phyloP scores from a whole-genome alignment of 2,329 filamentous ascomycete genomes.

The Zalaria obscura region DNA sequence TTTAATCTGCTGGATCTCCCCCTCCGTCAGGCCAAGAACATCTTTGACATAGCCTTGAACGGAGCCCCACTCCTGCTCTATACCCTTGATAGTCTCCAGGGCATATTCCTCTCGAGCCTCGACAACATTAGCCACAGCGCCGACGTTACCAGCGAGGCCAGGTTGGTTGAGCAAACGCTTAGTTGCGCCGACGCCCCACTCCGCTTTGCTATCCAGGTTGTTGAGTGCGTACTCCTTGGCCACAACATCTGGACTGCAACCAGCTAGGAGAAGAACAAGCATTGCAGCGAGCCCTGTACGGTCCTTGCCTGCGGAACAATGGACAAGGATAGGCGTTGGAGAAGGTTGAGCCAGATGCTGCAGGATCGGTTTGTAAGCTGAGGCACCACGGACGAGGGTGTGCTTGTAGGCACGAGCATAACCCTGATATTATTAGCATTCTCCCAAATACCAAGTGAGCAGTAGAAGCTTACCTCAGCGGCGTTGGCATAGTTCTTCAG shows the following conservation, averaged over 20 bases:
- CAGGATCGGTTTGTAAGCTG: slow-evolving; percentile 42
- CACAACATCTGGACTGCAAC: slow-evolving; percentile 40
- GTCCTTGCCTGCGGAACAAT: slow-evolving; percentile 62
- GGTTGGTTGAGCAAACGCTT: slow-evolving; percentile 27
- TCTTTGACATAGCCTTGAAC: slow-evolving; percentile 38
- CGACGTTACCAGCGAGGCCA: slow-evolving; percentile 21
- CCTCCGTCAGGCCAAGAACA: background rate
- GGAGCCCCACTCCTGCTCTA: slow-evolving; percentile 44
- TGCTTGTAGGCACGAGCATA: slow-evolving; percentile 45
- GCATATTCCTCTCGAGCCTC: slow-evolving; percentile 30
- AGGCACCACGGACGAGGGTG: slow-evolving; percentile 39
- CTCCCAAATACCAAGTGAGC: background rate
- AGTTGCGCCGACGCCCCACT: slow-evolving; percentile 24
- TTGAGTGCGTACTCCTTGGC: slow-evolving; percentile 48
- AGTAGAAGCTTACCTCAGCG: background rate
- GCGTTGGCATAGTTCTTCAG: slow-evolving; percentile 2
- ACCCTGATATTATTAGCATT: slow-evolving; percentile 23
- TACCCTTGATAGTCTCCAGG: slow-evolving; percentile 29
- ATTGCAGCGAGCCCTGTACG: slow-evolving; percentile 54
- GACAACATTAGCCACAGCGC: slow-evolving; percentile 28
- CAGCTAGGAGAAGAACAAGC: slow-evolving; percentile 47
- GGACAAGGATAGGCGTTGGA: slow-evolving; percentile 38
- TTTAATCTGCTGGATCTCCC: background rate
- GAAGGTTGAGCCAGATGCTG: slow-evolving; percentile 33
- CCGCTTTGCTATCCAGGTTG: slow-evolving; percentile 37